Percentiles rank a stretch among this genome's conserved stretches.
phyloP scores from a whole-genome alignment of 2,329 filamentous ascomycete species.

The Aspergillus vadensis region DNA sequence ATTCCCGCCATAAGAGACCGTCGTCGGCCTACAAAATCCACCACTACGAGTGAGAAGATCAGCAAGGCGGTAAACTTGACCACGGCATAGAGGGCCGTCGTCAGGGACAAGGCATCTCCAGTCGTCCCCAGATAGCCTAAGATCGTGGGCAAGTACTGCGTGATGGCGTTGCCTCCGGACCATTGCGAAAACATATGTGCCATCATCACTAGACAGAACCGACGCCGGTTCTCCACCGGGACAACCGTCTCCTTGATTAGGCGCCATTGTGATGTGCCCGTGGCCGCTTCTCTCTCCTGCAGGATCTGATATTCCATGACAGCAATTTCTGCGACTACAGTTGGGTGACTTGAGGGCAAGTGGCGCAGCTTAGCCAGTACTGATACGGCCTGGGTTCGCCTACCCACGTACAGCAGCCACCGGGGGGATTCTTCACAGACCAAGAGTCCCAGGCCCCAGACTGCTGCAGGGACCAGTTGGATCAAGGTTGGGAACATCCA shows the following conservation, averaged over 20 bases:
- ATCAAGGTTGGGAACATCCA: constrained; percentile 28
- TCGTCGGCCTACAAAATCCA: constrained; percentile 48
- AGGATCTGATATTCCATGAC: constrained; percentile 35
- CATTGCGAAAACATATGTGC: constrained; percentile 48
- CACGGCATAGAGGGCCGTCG: constrained; percentile 48
- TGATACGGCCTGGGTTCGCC: constrained; percentile 20
- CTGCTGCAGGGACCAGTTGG: constrained; percentile 20
- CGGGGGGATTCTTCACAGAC: constrained; percentile 24
- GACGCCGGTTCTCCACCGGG: constrained; percentile 42
- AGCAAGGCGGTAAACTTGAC: constrained; percentile 48
- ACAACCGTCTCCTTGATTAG: constrained; percentile 41
- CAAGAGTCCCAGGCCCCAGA: constrained; percentile 22
- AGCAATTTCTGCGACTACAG: constrained; percentile 28
- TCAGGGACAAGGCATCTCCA: constrained; percentile 39
- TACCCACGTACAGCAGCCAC: constrained; percentile 21
- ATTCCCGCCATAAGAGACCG: constrained; percentile 42
- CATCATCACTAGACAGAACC: constrained; percentile 43
- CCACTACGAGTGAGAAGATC: constrained; percentile 48
- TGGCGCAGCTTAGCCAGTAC: constrained; percentile 30
- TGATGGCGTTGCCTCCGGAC: constrained; percentile 49
- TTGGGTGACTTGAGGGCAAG: constrained; percentile 42
- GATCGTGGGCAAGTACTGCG: constrained; percentile 49
- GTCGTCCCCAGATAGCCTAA: constrained; percentile 42
- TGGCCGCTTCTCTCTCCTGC: constrained; percentile 38
- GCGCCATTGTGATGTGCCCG: constrained; percentile 33